A percentile compares a stretch with the other conserved stretches of the same genome.
phyloP scores from a whole-genome alignment of 2,329 filamentous ascomycete species.

The Neofusicoccum laricinum region DNA sequence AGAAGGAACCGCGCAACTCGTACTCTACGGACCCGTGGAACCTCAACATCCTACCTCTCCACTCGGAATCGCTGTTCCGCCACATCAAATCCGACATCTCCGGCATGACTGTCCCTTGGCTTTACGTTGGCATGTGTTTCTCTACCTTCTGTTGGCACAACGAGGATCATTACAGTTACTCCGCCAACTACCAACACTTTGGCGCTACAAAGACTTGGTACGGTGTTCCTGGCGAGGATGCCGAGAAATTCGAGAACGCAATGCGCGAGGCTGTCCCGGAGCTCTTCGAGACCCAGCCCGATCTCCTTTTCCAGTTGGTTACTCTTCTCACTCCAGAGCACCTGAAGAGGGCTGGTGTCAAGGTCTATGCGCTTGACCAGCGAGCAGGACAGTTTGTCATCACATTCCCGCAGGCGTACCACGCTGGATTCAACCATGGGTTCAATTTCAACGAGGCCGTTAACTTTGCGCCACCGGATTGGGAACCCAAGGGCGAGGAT shows the following conservation, averaged over 20 bases:
- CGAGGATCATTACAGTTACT: constrained; percentile 97
- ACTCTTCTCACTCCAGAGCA: constrained; percentile 92
- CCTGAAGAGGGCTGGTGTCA: constrained; percentile 85
- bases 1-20: constrained; percentile 80
- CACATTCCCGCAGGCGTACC: constrained; percentile 95
- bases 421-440: constrained; percentile 95
- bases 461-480: constrained; percentile 92
- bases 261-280: constrained; percentile 96
- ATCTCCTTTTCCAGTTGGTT: constrained; percentile 95
- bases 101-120: constrained; percentile 98
- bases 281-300: constrained; percentile 93
- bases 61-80: constrained; percentile 87
- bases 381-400: constrained; percentile 93
- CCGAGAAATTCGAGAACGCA: constrained; percentile 89
- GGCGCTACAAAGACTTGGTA: constrained; percentile 99
- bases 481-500: constrained; percentile 86
- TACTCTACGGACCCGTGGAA: constrained; percentile 96
- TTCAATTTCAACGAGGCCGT: constrained; percentile 99
- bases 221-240: constrained; percentile 89
- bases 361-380: constrained; percentile 93
- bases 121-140: constrained; percentile 99
- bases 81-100: constrained; percentile 99
- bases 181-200: constrained; percentile 97
- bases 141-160: constrained; percentile 99
- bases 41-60: constrained; percentile 84